These are phyloP conservation scores for Talaromyces trachyspermus DNA, from an alignment of 495 filamentous ascomycete genomes.

Conservation along the genomic window DNA sequence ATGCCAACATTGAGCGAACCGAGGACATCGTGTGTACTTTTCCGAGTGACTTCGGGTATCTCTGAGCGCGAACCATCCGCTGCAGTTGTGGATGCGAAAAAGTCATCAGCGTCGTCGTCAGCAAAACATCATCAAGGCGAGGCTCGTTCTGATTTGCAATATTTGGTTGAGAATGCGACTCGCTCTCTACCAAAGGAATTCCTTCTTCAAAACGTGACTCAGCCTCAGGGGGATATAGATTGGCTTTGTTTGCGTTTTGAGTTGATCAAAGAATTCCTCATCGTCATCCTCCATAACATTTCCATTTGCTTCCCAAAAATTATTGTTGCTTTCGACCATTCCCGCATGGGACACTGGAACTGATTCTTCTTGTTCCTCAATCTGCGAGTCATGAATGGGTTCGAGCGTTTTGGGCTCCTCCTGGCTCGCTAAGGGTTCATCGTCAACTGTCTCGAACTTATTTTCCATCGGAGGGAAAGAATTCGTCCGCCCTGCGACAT, in stretches of 20 bases:
- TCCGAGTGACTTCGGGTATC: conserved; percentile 24
- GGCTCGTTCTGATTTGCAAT: conserved; percentile 7
- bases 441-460: conserved; percentile 15
- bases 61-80: conserved; percentile 5
- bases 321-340: conserved; percentile 8
- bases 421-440: not conserved
- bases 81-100: conserved; percentile 24
- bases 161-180: conserved; percentile 14
- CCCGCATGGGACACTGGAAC: conserved; percentile 8
- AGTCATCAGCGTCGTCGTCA: conserved; percentile 31
- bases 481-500: conserved; percentile 28
- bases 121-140: conserved; percentile 27
- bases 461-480: conserved; percentile 18
- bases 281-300: conserved; percentile 35
- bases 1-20: conserved; percentile 20
- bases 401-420: not conserved
- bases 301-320: conserved; percentile 26
- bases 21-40: conserved; percentile 37
- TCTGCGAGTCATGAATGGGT: not conserved
- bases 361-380: conserved; percentile 16
- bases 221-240: conserved; percentile 37
- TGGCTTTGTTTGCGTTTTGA: conserved; percentile 41
- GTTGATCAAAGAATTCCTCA: conserved; percentile 40
- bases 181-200: conserved; percentile 33
- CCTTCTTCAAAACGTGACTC: conserved; percentile 44